These are phyloP conservation scores for Gaertneriomyces semiglobifer DNA, from an alignment of 192 early-diverging fungal species.

Conservation along the genomic window DNA sequence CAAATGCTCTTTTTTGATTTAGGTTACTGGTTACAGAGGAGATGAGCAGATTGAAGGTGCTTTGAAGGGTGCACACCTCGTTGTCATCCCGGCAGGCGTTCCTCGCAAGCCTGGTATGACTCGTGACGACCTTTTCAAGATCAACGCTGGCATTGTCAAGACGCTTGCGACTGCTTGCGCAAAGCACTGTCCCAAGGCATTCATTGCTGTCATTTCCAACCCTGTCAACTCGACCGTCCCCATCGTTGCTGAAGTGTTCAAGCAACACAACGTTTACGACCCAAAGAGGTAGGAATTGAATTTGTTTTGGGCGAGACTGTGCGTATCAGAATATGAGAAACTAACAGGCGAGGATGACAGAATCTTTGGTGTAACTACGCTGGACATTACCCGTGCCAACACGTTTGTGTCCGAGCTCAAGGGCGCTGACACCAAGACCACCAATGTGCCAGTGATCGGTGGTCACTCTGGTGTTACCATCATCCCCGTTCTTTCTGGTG, in stretches of 20 bases:
- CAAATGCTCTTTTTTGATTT: background rate
- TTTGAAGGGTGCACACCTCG: conserved; percentile 50
- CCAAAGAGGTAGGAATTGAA: conserved; percentile 43
- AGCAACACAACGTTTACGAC: conserved; percentile 56
- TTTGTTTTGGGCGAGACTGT: background rate
- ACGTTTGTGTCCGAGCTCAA: conserved; percentile 56
- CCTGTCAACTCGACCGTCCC: conserved; percentile 69
- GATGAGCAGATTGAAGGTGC: conserved; percentile 51
- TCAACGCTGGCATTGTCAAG: conserved; percentile 64
- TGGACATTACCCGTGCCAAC: conserved; percentile 61
- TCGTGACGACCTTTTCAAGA: conserved; percentile 68
- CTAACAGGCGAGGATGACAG: conserved; percentile 3
- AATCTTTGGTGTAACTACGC: conserved; percentile 61
- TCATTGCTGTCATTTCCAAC: conserved; percentile 63
- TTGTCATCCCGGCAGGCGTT: conserved; percentile 65
- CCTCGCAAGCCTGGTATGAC: conserved; percentile 71
- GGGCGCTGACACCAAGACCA: conserved; percentile 37
- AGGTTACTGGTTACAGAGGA: conserved; percentile 53
- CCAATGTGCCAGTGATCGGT: conserved; percentile 55
- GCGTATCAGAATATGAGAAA: background rate
- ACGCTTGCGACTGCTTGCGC: conserved; percentile 53
- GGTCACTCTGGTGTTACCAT: conserved; percentile 70
- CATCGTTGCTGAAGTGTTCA: conserved; percentile 62
- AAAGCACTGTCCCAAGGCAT: conserved; percentile 65
- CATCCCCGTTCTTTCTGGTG: conserved; percentile 55